phyloP scores from a whole-genome alignment of 495 filamentous ascomycete genomes.

The Penicillium odoratum region DNA sequence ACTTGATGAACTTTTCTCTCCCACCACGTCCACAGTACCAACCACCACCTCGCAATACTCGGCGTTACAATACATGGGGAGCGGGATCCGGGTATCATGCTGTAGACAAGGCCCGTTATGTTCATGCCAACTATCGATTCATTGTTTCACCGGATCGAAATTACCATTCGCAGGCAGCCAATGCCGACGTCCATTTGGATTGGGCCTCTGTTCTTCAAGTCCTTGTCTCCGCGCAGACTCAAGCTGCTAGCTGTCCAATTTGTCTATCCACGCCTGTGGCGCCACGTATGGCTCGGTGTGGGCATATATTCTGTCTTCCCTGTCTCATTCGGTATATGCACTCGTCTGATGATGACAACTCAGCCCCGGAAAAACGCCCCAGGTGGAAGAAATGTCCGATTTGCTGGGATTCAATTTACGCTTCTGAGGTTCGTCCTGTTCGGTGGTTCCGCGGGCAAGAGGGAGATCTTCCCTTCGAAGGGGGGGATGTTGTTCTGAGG shows the following conservation, averaged over 20 bases:
- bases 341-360: constrained; percentile 66
- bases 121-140: constrained; percentile 97
- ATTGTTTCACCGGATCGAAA: constrained; percentile 81
- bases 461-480: constrained; percentile 71
- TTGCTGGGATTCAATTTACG: constrained; percentile 86
- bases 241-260: constrained; percentile 86
- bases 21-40: constrained; percentile 73
- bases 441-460: constrained; percentile 92
- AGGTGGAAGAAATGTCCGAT: constrained; percentile 96
- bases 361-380: constrained; percentile 64
- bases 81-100: constrained; percentile 89
- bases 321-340: constrained; percentile 97
- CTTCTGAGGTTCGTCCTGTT: constrained; percentile 86
- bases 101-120: constrained; percentile 89
- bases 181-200: constrained; percentile 88
- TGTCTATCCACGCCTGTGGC: constrained; percentile 89
- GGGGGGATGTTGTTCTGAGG: constrained; percentile 84
- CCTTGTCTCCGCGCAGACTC: constrained; percentile 84
- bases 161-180: constrained; percentile 76
- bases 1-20: constrained; percentile 87
- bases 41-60: constrained; percentile 55
- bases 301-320: constrained; percentile 94
- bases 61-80: constrained; percentile 76
- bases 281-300: constrained; percentile 95
- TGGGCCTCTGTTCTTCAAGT: constrained; percentile 92